Base-by-base conservation (phyloP, 1,284 basidiomycete genomes). In the Heterobasidion irregulare region DNA sequence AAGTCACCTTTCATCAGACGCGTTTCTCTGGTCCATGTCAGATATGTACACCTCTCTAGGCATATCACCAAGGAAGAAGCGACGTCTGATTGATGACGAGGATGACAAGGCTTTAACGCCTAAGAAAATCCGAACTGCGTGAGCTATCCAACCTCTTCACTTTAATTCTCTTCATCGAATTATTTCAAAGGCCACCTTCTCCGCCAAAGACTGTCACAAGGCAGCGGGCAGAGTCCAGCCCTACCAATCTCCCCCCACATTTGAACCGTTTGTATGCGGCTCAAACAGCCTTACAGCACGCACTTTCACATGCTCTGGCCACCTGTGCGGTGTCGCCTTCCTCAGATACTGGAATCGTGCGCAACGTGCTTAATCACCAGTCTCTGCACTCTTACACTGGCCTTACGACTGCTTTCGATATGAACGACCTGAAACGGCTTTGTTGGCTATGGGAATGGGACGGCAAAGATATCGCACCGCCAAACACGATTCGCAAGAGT, bases 361-460 rank as follows among this genome's bases (percentile, higher is more conserved):
- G 80, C 56, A 89, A 86, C 65, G 86, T 91, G n/a, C 74, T 91
- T 49, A 90, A 88, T 63, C 82, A 90, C 63, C 64, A 86, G 53
- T 84, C 86, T 50, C 66, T 91, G 35, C 74, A 75, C 53, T 82
- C 83, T n/a, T 87, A 89, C 65, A 66, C 79, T 33, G 87, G 84
- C 12, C 71, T 90, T 46, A 72, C 79, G 0, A 75, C 80, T 6
- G 79, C 79, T 56, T 83, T 89, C 59, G 76, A 80, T 33, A 58
- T 81, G 19, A 79, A 84, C 53, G 89, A 89, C 63, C 73, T 92
- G 47, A 79, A 74, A 58, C 77, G 85, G 56, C 74, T 92, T 12
- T 91, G 89, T 68, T 92, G 89, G 89, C 59, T 92, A n/a, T 91
- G 89, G 88, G 89, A 92, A 65, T 92, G 89, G 89, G 82, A 89